Evolutionary conservation across 2,329 filamentous ascomycete species (phyloP).

Genomic region (Talaromyces amestolkiae): DNA sequence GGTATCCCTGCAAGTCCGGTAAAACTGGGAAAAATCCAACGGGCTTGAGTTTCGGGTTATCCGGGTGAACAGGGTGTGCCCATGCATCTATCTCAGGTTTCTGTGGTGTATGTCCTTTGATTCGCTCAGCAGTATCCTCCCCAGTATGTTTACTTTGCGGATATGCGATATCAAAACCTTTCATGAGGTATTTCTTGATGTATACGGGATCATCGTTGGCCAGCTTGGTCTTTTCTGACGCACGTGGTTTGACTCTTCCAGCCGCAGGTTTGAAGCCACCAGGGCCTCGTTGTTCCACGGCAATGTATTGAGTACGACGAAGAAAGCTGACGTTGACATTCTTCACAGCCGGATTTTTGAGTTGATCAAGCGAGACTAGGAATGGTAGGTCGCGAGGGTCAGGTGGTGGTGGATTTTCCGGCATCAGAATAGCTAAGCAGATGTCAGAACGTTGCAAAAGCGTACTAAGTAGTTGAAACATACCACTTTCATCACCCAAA

Average conservation of each 20-base stretch:
- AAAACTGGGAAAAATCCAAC: constrained; percentile 61
- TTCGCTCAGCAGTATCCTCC: constrained; percentile 52
- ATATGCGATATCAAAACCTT: constrained; percentile 65
- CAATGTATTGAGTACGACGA: constrained; percentile 91
- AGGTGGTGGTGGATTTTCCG: constrained; percentile 65
- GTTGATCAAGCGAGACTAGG: constrained; percentile 75
- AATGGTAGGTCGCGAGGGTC: constrained; percentile 83
- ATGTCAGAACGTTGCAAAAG: background rate
- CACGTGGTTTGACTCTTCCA: constrained; percentile 27
- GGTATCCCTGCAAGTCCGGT: constrained; percentile 60
- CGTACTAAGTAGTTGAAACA: constrained; percentile 21
- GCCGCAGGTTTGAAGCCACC: constrained; percentile 32
- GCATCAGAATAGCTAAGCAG: constrained; percentile 72
- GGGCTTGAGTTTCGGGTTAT: constrained; percentile 56
- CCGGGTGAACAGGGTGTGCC: constrained; percentile 59
- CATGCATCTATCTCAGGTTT: constrained; percentile 58
- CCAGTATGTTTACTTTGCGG: constrained; percentile 59
- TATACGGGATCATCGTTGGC: constrained; percentile 58
- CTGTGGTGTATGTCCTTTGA: constrained; percentile 54
- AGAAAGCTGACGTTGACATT: constrained; percentile 87
- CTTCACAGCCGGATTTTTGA: constrained; percentile 77
- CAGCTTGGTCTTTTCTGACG: constrained; percentile 34
- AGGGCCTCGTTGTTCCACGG: constrained; percentile 36
- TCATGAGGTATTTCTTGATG: constrained; percentile 60
- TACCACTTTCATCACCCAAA: constrained; percentile 91